Percentiles rank a stretch among this genome's conserved stretches.
Conservation (phyloP, 176 grass and related monocot species). For the Miscanthus lutarioriparius region DNA sequence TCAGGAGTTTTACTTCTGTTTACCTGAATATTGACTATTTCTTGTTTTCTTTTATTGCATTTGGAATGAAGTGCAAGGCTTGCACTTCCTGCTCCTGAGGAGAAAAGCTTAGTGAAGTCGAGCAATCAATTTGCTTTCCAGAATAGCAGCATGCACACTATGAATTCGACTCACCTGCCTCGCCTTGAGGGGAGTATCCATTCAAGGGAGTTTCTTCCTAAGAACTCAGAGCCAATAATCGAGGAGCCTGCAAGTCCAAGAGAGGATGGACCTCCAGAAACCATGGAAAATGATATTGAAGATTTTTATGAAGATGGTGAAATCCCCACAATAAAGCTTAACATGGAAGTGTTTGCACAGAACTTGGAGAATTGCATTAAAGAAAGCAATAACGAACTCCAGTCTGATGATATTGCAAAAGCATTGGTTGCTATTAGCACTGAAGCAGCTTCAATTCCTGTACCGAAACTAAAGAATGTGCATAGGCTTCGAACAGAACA, state of each 20-base stretch:
- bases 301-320: conserved; percentile 71
- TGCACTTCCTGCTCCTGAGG: conserved; percentile 75
- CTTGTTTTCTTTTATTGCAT: conserved; percentile 19
- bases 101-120: conserved; percentile 51
- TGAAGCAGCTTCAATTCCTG: conserved; percentile 83
- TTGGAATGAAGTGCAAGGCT: conserved; percentile 62
- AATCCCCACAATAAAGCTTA: conserved; percentile 87
- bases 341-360: conserved; percentile 73
- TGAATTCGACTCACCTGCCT: conserved; percentile 20
- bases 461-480: conserved; percentile 80
- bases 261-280: conserved; percentile 43
- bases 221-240: conserved; percentile 77
- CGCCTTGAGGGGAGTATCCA: conserved; percentile 42
- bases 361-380: conserved; percentile 74
- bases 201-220: conserved; percentile 24
- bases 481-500: conserved; percentile 86
- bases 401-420: conserved; percentile 76
- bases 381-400: conserved; percentile 61
- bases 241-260: conserved; percentile 86
- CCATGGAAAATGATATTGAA: conserved; percentile 63
- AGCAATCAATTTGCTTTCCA: conserved; percentile 40
- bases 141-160: conserved; percentile 30
- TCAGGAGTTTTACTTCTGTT: background rate
- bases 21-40: conserved; percentile 30
- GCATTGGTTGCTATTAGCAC: conserved; percentile 70